phyloP scores from a whole-genome alignment of 495 filamentous ascomycete genomes.

The Geopyxis carbonaria region DNA sequence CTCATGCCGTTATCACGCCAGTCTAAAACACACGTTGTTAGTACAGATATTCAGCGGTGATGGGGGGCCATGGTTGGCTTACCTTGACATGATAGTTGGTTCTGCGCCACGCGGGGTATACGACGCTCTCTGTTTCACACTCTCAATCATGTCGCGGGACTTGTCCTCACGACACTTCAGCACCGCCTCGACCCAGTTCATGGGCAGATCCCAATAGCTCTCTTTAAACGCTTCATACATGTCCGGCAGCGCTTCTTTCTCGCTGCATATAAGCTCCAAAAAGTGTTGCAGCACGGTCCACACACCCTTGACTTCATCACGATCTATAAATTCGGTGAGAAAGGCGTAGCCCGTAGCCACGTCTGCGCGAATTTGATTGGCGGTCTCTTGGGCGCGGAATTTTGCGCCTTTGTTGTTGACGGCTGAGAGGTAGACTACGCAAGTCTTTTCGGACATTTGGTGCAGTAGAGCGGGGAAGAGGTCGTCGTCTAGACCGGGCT shows the following conservation, averaged over 20 bases:
- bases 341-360: conserved; percentile 21
- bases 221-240: conserved; percentile 71
- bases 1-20: too few relatives aligned
- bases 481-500: conserved; percentile 66
- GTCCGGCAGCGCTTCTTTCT: conserved; percentile 54
- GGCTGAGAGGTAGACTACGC: conserved; percentile 66
- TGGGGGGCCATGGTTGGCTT: too few relatives aligned
- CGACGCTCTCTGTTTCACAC: conserved; percentile 69
- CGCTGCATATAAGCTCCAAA: conserved; percentile 50
- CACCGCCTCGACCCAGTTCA: conserved; percentile 93
- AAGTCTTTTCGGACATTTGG: conserved; percentile 76
- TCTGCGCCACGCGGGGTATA: conserved; percentile 30
- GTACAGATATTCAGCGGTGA: too few relatives aligned
- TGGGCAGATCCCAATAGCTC: conserved; percentile 84
- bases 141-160: conserved; percentile 71
- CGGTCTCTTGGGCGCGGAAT: conserved; percentile 39
- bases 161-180: conserved; percentile 79
- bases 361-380: conserved; percentile 21
- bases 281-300: conserved; percentile 81
- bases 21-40: too few relatives aligned
- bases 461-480: conserved; percentile 46
- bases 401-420: conserved; percentile 82
- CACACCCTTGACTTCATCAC: conserved; percentile 56
- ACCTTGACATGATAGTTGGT: conserved; percentile 25
- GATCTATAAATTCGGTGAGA: conserved; percentile 22